phyloP scores from a whole-genome alignment of 495 filamentous ascomycete genomes.

The Hypoxylon intermedium region DNA sequence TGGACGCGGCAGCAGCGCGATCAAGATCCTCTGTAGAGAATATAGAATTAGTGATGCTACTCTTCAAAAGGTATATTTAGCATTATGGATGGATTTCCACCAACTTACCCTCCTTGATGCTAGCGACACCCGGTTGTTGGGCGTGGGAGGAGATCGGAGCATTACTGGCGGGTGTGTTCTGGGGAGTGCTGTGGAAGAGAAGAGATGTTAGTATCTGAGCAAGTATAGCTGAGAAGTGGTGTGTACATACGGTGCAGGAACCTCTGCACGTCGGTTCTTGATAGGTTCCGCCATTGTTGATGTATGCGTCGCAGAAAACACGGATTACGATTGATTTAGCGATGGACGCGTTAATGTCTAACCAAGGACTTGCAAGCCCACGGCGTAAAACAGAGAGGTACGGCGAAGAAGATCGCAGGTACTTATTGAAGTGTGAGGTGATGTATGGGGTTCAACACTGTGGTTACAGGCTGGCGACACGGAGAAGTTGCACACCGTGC shows the following conservation, averaged over 20 bases:
- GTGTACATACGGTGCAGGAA: slow-evolving; percentile 41
- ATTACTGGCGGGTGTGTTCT: slow-evolving; percentile 93
- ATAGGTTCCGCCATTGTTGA: slow-evolving; percentile 46
- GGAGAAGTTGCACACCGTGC: slow-evolving; percentile 11
- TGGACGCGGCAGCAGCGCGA: slow-evolving; percentile 81
- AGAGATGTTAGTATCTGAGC: slow-evolving; percentile 39
- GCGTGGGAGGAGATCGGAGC: slow-evolving; percentile 98
- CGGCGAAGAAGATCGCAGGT: slow-evolving; percentile 29
- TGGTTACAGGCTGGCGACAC: slow-evolving; percentile 21
- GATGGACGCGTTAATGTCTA: slow-evolving; percentile 10
- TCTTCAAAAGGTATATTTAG: slow-evolving; percentile 6
- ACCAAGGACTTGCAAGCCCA: slow-evolving; percentile 19
- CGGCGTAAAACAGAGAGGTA: slow-evolving; percentile 22
- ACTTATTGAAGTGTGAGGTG: slow-evolving; percentile 14
- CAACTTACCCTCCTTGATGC: slow-evolving; percentile 92
- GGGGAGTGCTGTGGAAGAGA: slow-evolving; percentile 74
- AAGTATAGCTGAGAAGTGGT: slow-evolving; percentile 18
- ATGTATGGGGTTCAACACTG: slow-evolving; percentile 26
- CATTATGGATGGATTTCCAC: slow-evolving; percentile 13
- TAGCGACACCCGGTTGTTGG: slow-evolving; percentile 90
- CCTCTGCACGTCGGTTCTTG: slow-evolving; percentile 44
- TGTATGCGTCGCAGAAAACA: slow-evolving; percentile 15
- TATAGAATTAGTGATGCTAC: slow-evolving; percentile 19
- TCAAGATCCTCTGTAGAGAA: slow-evolving; percentile 80
- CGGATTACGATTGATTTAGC: slow-evolving; percentile 10